Base-by-base conservation (phyloP, 1,139 yeast genomes). In the Pichia terricola region DNA sequence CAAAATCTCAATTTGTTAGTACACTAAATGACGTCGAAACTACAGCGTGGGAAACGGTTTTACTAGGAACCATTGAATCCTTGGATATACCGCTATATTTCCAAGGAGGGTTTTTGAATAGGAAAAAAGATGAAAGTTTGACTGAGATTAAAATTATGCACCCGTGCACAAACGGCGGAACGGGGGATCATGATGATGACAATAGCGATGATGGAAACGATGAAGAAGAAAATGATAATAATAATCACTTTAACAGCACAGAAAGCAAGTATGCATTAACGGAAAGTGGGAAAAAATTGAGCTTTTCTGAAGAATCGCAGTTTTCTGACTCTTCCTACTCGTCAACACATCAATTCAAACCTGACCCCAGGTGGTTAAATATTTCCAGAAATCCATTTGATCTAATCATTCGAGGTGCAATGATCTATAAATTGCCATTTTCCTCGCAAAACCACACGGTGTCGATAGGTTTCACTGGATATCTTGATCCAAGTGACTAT, bases 351-450 rank as follows among this genome's bases (percentile, higher is more conserved):
- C 34, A 7, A 10, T 33, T 33, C n/a, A n/a, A 25, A 8, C 60
- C 61, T 7, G 51, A 72, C 46, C 70, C 66, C 57, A 77, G 79
- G 58, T 89, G 98, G 98, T 75, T 77, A 44, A 68, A 72, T 26
- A 77, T 91, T 25, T 78, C 84, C 27, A 76, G 78, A 51, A 78
- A 86, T 57, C 95, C 96, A 10, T 89, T 89, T 62, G 96, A 88
- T 50, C 67, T 89, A 54, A 83, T 88, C 28, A 70, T 89, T 2
- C 70, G 95, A 39, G 98, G 98, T 0, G 79, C 81, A 26, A 70
- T 89, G 61, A 79, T 77, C 60, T 89, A 91, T 62, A 76, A 74
- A 45, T 67, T 89, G 41, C 91, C 94, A 1, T 69, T 89, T 52
- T 71, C 77, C 39, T 69, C 69, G 43, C 69, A 69, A 22, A 67